A percentile compares a stretch with the other conserved stretches of the same genome.
Conservation (phyloP, 1,284 basidiomycete genomes). For the Cryptococcus sp. region DNA sequence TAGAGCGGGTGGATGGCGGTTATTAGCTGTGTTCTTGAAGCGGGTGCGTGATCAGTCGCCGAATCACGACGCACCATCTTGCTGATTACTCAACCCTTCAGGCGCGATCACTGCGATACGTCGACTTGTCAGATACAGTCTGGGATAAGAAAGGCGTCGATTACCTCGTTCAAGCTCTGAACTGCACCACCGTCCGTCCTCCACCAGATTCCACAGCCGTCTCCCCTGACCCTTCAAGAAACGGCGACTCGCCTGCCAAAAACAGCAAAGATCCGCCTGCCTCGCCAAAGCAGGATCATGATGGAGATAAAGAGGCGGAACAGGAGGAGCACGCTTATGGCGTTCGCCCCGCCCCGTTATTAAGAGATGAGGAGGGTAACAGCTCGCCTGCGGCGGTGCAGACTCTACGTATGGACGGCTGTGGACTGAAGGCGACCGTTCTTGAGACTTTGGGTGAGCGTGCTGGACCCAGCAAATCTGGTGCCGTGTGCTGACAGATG, state of each 20-base stretch:
- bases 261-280: not conserved
- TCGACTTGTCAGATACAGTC: constrained; percentile 85
- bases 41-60: constrained; percentile 57
- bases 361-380: constrained; percentile 31
- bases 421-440: constrained; percentile 67
- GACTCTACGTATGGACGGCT: constrained; percentile 82
- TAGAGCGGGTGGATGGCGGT: constrained; percentile 73
- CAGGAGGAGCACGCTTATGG: constrained; percentile 40
- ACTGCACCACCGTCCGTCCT: constrained; percentile 17
- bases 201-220: constrained; percentile 2
- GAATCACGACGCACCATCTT: not conserved
- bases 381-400: constrained; percentile 55
- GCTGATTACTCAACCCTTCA: constrained; percentile 36
- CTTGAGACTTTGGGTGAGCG: constrained; percentile 74
- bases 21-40: constrained; percentile 75
- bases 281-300: constrained; percentile 11
- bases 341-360: constrained; percentile 41
- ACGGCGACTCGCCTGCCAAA: not conserved
- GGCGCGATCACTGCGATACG: constrained; percentile 73
- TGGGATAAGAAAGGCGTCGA: constrained; percentile 84
- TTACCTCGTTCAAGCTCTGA: constrained; percentile 72
- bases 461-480: not conserved
- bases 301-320: constrained; percentile 25
- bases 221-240: not conserved
- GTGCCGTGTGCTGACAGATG: not conserved